Evolutionary conservation across 176 grass and related monocot species (phyloP), one percentile per base, ranked within the genome.

Genomic region (Typha latifolia): DNA sequence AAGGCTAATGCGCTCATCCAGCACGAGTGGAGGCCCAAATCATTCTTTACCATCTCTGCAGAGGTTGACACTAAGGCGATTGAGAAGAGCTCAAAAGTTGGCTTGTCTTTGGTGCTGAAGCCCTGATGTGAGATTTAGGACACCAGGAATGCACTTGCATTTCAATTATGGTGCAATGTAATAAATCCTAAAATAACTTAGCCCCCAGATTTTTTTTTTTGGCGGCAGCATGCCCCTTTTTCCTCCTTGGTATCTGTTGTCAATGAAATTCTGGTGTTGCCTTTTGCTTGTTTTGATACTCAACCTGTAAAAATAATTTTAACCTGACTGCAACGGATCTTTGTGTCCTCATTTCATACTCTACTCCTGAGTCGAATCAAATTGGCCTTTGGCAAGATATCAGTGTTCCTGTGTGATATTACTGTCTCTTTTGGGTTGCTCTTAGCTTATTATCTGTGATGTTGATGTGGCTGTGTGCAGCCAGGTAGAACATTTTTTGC

Each of bases 1-100:
- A 90, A 82, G 77, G 90, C 86, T 52, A 90, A 74, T 70, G 83
- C 80, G 2, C 86, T 90, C 1, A 67, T 90, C 32, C 90, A 90
- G 83, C 86, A 95, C 68, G 82, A 80, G 69, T 95, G 80, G 83
- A 63, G 77, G 4, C 78, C 86, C 34, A 84, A 86, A 14, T 90
- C 86, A 0, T 61, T 95, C 4, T 0, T 90, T 70, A 81, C 90
- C 32, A 18, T 95, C 49, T 84, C 86, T 16, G 86, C 77, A 51
- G 90, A 95, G 78, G 81, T 83, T 0, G 83, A 95, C 73, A 80
- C 85, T 48, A 86, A 70, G 72, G 82, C 86, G 47, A 80, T 74
- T 63, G 90, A 86, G 51, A 79, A 83, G 63, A 86, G 80, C 53
- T 76, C 73, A 0, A 86, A 83, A 63, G 67, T 95, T 66, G 86